phyloP scores from a whole-genome alignment of 768 basidiomycete species.

The Tricholoma sp. region DNA sequence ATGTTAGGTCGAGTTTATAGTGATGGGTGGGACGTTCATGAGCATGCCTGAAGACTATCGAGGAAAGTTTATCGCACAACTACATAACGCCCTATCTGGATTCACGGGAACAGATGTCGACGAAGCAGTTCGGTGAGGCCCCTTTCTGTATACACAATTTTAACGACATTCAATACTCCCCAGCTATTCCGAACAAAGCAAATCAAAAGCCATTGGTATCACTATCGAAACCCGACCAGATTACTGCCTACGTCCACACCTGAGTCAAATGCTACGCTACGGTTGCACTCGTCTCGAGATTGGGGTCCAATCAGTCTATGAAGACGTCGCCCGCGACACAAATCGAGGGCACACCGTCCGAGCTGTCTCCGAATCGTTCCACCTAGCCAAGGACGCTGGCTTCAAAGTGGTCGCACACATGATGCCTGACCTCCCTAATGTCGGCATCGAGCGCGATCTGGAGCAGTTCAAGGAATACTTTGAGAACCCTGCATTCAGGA shows the following conservation, averaged over 20 bases:
- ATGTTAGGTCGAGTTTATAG: constrained; percentile 76
- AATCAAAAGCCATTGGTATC: constrained; percentile 98
- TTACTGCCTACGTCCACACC: constrained; percentile 94
- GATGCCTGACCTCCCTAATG: constrained; percentile 99
- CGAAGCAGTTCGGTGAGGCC: constrained; percentile 78
- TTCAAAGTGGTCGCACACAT: constrained; percentile 99
- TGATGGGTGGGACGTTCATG: constrained; percentile 99
- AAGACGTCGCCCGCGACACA: constrained; percentile 98
- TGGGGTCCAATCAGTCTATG: constrained; percentile 98
- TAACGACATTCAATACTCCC: neutral
- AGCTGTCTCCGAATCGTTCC: constrained; percentile 94
- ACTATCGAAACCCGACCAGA: constrained; percentile 99
- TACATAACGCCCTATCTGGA: constrained; percentile 95
- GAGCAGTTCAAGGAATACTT: constrained; percentile 99
- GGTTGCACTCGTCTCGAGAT: constrained; percentile 98
- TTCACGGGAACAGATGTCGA: constrained; percentile 92
- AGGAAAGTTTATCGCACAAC: constrained; percentile 86
- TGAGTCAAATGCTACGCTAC: constrained; percentile 98
- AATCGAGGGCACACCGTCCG: constrained; percentile 99
- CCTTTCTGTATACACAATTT: neutral
- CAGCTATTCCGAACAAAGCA: constrained; percentile 93
- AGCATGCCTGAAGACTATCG: constrained; percentile 98
- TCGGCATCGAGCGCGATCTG: constrained; percentile 94
- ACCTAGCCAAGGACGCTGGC: constrained; percentile 96
- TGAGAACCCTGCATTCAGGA: constrained; percentile 95